These are phyloP conservation scores for Vitis amurensis DNA, from an alignment of 164 flowering plant genomes.

Conservation along the genomic window DNA sequence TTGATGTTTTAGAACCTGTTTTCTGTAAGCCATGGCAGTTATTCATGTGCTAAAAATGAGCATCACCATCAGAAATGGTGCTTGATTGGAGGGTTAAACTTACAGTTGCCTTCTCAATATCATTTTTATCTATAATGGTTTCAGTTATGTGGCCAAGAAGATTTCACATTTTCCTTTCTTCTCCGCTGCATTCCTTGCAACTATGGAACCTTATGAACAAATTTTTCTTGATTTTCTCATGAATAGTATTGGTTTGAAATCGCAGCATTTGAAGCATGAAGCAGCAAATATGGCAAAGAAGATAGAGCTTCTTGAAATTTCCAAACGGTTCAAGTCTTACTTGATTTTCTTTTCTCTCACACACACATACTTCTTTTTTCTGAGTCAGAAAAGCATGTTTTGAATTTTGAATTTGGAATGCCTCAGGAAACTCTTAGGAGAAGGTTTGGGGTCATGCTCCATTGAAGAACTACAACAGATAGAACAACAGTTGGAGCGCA, in stretches of 20 bases:
- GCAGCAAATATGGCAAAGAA: slow-evolving; percentile 62
- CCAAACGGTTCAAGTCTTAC: slow-evolving; percentile 44
- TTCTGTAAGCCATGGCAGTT: too few species aligned
- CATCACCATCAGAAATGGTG: too few species aligned
- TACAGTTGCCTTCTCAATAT: not conserved
- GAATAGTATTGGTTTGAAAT: not conserved
- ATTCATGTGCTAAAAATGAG: too few species aligned
- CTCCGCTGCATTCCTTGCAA: too few species aligned
- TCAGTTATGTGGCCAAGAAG: too few species aligned
- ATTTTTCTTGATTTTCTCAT: too few species aligned
- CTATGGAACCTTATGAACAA: too few species aligned
- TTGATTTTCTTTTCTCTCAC: too few species aligned
- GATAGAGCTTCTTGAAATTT: slow-evolving; percentile 68
- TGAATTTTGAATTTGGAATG: not conserved
- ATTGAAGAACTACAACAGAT: slow-evolving; percentile 65
- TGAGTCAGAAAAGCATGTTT: not conserved
- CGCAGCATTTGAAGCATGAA: slow-evolving; percentile 72
- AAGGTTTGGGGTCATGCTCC: slow-evolving; percentile 57
- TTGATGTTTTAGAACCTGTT: too few species aligned
- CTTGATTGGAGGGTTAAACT: too few species aligned
- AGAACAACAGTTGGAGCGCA: slow-evolving; percentile 68
- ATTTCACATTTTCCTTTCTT: too few species aligned
- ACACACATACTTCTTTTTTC: not conserved
- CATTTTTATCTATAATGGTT: not conserved
- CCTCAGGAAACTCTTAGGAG: slow-evolving; percentile 76